Conservation (phyloP, 768 basidiomycete species). For the Cantharellus cinnabarinus region DNA sequence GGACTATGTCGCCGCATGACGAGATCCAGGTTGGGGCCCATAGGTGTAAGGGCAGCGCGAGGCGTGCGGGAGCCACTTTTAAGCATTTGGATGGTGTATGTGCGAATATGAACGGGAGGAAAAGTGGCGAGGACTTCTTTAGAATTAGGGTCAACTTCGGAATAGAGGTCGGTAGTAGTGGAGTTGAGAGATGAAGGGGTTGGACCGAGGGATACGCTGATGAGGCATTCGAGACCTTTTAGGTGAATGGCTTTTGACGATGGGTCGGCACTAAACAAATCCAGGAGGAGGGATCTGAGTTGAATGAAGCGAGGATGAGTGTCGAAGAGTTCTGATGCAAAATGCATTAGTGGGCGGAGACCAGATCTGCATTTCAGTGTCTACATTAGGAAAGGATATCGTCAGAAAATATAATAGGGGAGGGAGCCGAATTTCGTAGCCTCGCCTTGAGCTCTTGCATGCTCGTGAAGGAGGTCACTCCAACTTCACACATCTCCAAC, state of each 20-base stretch:
- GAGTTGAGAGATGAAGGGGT: slow-evolving; percentile 34
- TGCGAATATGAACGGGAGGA: slow-evolving; percentile 75
- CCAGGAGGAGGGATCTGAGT: slow-evolving; percentile 76
- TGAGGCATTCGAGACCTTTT: slow-evolving; percentile 68
- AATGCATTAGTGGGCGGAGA: slow-evolving; percentile 83
- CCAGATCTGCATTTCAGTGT: slow-evolving; percentile 77
- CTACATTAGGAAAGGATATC: slow-evolving; percentile 20
- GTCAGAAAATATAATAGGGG: background rate
- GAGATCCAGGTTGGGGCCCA: slow-evolving; percentile 85
- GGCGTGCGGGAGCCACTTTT: slow-evolving; percentile 65
- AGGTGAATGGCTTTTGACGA: slow-evolving; percentile 61
- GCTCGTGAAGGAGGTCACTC: slow-evolving; percentile 57
- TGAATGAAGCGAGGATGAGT: slow-evolving; percentile 82
- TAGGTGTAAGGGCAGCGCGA: slow-evolving; percentile 59
- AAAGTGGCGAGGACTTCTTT: slow-evolving; percentile 28
- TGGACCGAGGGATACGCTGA: slow-evolving; percentile 59
- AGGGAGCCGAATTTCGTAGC: background rate
- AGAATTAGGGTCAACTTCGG: slow-evolving; percentile 7
- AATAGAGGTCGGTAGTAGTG: slow-evolving; percentile 12
- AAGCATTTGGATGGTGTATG: slow-evolving; percentile 57
- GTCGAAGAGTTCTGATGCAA: slow-evolving; percentile 88
- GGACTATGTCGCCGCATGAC: slow-evolving; percentile 49
- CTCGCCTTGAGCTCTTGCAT: slow-evolving; percentile 71
- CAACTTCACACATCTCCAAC: slow-evolving; percentile 89
- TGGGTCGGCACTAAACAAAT: slow-evolving; percentile 73